Evolutionary conservation across 192 early-diverging fungal species (phyloP), one percentile per base, ranked within the genome.

Genomic region (Podochytrium sp.): DNA sequence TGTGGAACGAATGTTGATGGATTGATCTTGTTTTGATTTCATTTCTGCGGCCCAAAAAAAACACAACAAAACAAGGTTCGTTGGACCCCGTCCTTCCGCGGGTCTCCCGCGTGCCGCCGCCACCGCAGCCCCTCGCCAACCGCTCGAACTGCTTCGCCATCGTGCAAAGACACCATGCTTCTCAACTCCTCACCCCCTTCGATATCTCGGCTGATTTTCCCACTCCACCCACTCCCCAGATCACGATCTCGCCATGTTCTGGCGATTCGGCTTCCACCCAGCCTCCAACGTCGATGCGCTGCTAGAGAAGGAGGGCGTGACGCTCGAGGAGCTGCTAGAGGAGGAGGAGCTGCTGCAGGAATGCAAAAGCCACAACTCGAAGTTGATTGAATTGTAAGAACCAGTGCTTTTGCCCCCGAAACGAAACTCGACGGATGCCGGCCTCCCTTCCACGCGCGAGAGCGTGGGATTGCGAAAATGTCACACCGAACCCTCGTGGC

Each of bases 271-370:
- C 14, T 92, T 94, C 75, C 91, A 95, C 78, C 90, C 91, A 77
- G 86, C 93, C 58, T 96, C 96, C 47, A 91, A 91, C 65, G 91
- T 99, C 61, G 95, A 96, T 85, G 90, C 89, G 72, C 83, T 98
- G 75, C 88, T 99, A 39, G 95, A 97, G 47, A 93, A 93, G 70
- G 93, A 93, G 63, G 93, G 93, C 76, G 77, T 95, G 61, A 92
- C 93, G 20, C 85, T 98, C 37, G 93, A 96, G 51, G 96, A 98
- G 72, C 79, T 98, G 27, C 84, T 99, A 47, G 91, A 93, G 71
- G 94, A 95, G 76, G 95, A 98, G 68, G 95, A 95, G 82, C 83
- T 99, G 62, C 81, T 97, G 58, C 95, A 98, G 82, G 95, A 99
- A 88, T 90, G 92, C 76, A 96, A 97, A 78, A 87, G 90, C 42